phyloP scores from a whole-genome alignment of 2,329 filamentous ascomycete genomes.

The Claviceps spartinae region DNA sequence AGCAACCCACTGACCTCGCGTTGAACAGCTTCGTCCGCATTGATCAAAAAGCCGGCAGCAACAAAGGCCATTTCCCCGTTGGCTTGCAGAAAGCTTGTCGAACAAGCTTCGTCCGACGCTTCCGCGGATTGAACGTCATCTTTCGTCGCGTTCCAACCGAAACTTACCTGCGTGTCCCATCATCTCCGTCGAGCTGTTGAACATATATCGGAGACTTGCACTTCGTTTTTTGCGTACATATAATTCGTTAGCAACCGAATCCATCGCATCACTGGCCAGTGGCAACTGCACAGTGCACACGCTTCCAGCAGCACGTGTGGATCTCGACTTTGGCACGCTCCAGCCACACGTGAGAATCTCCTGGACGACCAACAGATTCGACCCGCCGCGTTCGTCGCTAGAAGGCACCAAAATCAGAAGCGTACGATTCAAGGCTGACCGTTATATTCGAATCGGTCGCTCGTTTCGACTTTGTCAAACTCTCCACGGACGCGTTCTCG shows the following conservation, averaged over 20 bases:
- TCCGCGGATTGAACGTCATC: too few species aligned
- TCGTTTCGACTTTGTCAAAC: not conserved
- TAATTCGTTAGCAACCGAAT: not conserved
- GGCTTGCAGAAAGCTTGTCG: not conserved
- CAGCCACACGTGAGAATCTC: constrained; percentile 4
- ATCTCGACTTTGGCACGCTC: constrained; percentile 2
- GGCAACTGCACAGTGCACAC: not conserved
- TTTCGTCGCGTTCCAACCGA: too few species aligned
- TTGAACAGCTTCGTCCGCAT: not conserved
- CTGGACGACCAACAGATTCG: too few species aligned
- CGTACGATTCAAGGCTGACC: too few species aligned
- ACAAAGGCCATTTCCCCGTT: not conserved
- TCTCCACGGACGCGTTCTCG: not conserved
- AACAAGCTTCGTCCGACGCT: not conserved
- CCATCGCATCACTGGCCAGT: not conserved
- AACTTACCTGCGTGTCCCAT: too few species aligned
- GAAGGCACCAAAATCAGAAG: not conserved
- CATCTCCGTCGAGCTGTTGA: too few species aligned
- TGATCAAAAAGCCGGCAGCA: constrained; percentile 1
- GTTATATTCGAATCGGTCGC: not conserved
- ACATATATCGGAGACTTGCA: too few species aligned
- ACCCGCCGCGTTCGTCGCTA: too few species aligned
- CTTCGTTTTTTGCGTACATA: too few species aligned
- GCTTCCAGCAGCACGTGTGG: constrained; percentile 4
- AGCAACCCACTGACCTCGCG: not conserved